Evolutionary conservation across 495 filamentous ascomycete species (phyloP).

Genomic region (Bombardia bombarda): DNA sequence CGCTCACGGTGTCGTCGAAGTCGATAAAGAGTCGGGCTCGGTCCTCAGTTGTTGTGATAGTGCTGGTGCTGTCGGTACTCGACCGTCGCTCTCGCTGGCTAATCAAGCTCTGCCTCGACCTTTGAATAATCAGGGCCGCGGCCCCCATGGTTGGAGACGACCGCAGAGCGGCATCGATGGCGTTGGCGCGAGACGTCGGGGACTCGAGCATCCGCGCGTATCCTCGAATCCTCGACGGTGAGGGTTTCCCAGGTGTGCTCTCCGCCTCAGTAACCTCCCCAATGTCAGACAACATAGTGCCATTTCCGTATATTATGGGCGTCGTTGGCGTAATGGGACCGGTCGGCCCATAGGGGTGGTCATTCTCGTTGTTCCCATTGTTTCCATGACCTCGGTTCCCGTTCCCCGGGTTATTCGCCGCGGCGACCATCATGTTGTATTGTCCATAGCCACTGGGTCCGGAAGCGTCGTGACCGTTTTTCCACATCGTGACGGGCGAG

Average conservation of each 20-base stretch:
- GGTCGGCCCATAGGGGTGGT: slow-evolving; percentile 34
- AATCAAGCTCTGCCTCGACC: slow-evolving; percentile 26
- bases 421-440: slow-evolving; percentile 25
- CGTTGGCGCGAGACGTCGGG: slow-evolving; percentile 13
- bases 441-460: slow-evolving; percentile 16
- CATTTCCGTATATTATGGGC: slow-evolving; percentile 52
- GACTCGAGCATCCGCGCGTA: slow-evolving; percentile 6
- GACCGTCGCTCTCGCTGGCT: slow-evolving; percentile 28
- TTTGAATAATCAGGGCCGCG: slow-evolving; percentile 27
- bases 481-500: slow-evolving; percentile 38
- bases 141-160: slow-evolving; percentile 30
- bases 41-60: slow-evolving; percentile 39
- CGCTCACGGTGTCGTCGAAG: slow-evolving; percentile 48
- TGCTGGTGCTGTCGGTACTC: slow-evolving; percentile 43
- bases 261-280: slow-evolving; percentile 60
- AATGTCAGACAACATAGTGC: slow-evolving; percentile 63
- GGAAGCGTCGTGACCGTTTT: slow-evolving; percentile 26
- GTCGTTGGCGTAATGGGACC: slow-evolving; percentile 48
- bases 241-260: slow-evolving; percentile 36
- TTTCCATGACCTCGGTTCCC: slow-evolving; percentile 5
- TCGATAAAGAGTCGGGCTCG: slow-evolving; percentile 37
- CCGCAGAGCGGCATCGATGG: slow-evolving; percentile 16
- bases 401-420: slow-evolving; percentile 12
- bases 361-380: too few species aligned
- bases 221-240: slow-evolving; percentile 13